Evolutionary conservation across 176 grass and related monocot species (phyloP).

Genomic region (Otatea glauca): DNA sequence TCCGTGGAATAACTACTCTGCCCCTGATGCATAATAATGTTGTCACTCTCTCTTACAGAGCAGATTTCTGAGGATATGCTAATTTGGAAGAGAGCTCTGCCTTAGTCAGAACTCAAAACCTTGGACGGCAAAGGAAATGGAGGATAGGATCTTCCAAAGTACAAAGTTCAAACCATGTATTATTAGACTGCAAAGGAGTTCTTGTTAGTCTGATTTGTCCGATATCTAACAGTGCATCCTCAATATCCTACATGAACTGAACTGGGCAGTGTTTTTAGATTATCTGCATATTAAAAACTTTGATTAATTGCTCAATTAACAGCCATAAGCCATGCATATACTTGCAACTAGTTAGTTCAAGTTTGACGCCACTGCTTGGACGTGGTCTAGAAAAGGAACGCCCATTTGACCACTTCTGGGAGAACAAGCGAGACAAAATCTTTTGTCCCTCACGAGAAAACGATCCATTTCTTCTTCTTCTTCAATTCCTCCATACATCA

Average conservation of each 20-base stretch:
- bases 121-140: not conserved
- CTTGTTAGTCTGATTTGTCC: not conserved
- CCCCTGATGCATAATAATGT: not conserved
- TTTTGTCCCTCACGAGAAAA: not conserved
- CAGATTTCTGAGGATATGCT: not conserved
- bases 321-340: not conserved
- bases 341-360: not conserved
- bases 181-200: not conserved
- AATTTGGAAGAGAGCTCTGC: not conserved
- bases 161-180: too few relatives aligned
- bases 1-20: not conserved
- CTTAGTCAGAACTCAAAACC: not conserved
- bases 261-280: not conserved
- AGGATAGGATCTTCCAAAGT: not conserved
- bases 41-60: not conserved
- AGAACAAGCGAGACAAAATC: not conserved
- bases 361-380: not conserved
- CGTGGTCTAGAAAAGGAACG: conserved; percentile 15
- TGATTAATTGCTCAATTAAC: not conserved
- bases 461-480: not conserved
- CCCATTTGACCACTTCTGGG: not conserved
- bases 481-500: not conserved
- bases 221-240: not conserved
- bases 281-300: not conserved
- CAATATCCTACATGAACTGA: not conserved